phyloP scores from a whole-genome alignment of 441 rosid species.

The Arabidopsis hybrid region DNA sequence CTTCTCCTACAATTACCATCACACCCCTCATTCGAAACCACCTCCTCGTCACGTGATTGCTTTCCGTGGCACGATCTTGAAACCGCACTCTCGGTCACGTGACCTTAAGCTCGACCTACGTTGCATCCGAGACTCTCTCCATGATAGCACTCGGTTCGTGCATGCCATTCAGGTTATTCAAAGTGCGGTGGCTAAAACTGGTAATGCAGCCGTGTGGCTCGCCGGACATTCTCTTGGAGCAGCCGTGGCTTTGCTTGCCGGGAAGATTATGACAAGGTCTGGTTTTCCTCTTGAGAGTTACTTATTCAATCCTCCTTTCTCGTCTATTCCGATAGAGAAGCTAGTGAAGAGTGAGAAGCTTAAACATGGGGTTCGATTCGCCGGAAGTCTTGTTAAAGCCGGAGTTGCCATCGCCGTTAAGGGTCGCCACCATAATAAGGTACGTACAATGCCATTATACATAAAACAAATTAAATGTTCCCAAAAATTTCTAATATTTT shows the following conservation, averaged over 20 bases:
- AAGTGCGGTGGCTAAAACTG: conserved; percentile 35
- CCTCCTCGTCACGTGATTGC: conserved; percentile 55
- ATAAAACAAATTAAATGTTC: too few relatives aligned
- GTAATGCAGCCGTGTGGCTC: conserved; percentile 49
- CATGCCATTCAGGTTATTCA: conserved; percentile 49
- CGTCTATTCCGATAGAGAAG: conserved; percentile 49
- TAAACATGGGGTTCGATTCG: conserved; percentile 46
- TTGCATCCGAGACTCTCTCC: conserved; percentile 45
- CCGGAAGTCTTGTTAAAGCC: conserved; percentile 51
- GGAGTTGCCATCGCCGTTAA: conserved; percentile 52
- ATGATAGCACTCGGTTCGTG: conserved; percentile 50
- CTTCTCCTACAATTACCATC: conserved; percentile 9
- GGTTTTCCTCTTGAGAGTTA: conserved; percentile 48
- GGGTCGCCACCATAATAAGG: conserved; percentile 38
- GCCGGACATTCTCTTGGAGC: conserved; percentile 66
- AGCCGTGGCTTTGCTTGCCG: conserved; percentile 56
- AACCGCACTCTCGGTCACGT: conserved; percentile 39
- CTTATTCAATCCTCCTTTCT: conserved; percentile 62
- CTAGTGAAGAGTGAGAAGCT: conserved; percentile 47
- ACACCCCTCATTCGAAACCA: conserved; percentile 17
- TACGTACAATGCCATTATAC: background rate
- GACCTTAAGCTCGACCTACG: conserved; percentile 51
- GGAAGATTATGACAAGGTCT: conserved; percentile 50
- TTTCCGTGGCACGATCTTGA: conserved; percentile 56
- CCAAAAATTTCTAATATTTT: background rate